Evolutionary conservation across 768 basidiomycete species (phyloP), one percentile per base, ranked within the genome.

Genomic region (Suillus placidus): DNA sequence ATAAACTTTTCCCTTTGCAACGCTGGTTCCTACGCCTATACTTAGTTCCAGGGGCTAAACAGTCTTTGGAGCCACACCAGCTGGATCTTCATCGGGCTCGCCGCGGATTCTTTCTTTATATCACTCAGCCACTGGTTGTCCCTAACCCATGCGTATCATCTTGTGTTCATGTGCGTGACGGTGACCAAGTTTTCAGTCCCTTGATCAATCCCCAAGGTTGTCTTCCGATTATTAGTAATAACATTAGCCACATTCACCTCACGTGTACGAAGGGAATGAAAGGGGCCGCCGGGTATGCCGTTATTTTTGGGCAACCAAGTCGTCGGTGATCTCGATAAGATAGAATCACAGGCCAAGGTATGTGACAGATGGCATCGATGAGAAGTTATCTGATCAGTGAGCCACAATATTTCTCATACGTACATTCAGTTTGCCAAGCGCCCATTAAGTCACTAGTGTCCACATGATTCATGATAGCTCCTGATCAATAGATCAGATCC

Each of bases 251-350:
- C 58, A 40, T 60, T 42, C 40, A 10, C 38, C 37, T 60, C 58
- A 42, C 40, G 58, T 40, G 30, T 60, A 42, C 58, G 40, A 60
- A 38, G 58, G 23, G 40, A 32, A 60, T 40, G 40, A 30, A 42
- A 20, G 10, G 10, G 40, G 38, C 26, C 3, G 40, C 18, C 6
- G 30, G 9, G 10, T n/a, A 30, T 42, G 18, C 16, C 38, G 38
- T 60, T 40, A 60, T 60, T 26, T 40, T 18, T 26, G 20, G 40
- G 37, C n/a, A 16, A 23, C 14, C 38, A 38, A 38, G 56, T 23
- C 5, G 23, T 57, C 18, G 38, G 6, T 40, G 23, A 58, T 58
- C 56, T 26, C 8, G n/a, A 56, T 37, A 37, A 40, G 23, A 40
- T 30, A 38, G 16, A 40, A 26, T 23, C 56, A 8, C 37, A 38